Evolutionary conservation across 2,329 filamentous ascomycete species (phyloP).

Genomic region (Pseudogymnoascus sp.): DNA sequence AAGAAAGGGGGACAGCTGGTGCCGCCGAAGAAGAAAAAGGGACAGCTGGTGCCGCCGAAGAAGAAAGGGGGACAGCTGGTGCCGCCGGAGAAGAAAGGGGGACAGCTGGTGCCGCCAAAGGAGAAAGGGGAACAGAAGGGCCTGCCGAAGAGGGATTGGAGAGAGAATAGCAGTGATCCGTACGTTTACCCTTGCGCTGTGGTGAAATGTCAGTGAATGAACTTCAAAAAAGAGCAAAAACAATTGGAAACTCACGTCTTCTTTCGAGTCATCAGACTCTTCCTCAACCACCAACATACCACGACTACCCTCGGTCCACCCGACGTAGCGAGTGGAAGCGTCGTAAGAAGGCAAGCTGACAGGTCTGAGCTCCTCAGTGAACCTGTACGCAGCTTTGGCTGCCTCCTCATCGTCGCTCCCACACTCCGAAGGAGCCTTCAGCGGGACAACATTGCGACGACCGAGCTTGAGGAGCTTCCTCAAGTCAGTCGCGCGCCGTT

Average conservation of each 20-base stretch:
- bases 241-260: neutral
- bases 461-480: neutral
- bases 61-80: neutral
- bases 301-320: neutral
- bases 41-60: neutral
- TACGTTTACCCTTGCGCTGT: neutral
- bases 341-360: neutral
- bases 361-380: neutral
- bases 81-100: neutral
- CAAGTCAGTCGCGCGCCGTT: neutral
- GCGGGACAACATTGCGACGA: neutral
- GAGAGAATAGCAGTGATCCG: neutral
- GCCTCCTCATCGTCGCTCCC: conserved; percentile 5
- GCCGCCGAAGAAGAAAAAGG: neutral
- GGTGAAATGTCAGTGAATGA: neutral
- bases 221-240: neutral
- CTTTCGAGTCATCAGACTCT: neutral
- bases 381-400: conserved; percentile 5
- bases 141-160: neutral
- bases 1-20: neutral
- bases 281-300: conserved; percentile 1
- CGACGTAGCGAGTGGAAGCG: conserved; percentile 1
- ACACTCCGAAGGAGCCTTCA: conserved; percentile 1
- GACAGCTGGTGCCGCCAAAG: neutral
- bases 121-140: neutral